phyloP scores from a whole-genome alignment of 371 early-diverging fungal species.

The Coemansia sp. region DNA sequence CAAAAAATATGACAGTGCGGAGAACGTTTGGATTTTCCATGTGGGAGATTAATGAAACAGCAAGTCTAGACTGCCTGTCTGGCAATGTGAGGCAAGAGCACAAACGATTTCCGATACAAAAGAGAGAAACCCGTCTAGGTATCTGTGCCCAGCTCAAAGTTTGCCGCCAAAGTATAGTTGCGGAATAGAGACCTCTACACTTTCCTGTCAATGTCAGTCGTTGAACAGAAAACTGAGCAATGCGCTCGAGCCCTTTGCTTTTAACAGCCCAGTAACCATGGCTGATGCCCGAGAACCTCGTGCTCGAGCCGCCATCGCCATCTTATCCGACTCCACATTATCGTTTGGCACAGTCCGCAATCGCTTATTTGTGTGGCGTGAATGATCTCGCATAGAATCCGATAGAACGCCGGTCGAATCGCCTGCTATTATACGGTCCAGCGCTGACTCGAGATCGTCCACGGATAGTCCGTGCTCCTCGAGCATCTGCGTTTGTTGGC shows the following conservation, averaged over 20 bases:
- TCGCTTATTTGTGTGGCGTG: background rate
- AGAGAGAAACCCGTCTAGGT: no score
- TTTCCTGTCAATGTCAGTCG: background rate
- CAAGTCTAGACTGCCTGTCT: background rate
- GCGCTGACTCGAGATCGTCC: slow-evolving; percentile 11
- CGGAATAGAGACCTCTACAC: no score
- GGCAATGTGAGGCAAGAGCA: no score
- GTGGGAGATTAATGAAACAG: background rate
- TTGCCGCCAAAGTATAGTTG: background rate
- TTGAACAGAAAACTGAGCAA: slow-evolving; percentile 20
- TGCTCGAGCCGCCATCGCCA: background rate
- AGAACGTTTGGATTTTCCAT: background rate
- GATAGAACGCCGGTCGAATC: background rate
- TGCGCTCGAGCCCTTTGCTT: slow-evolving; percentile 17
- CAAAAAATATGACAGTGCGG: background rate
- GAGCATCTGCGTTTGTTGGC: slow-evolving; percentile 1
- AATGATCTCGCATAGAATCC: background rate
- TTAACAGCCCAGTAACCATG: slow-evolving; percentile 11
- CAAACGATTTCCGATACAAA: no score
- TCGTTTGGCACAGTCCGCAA: background rate
- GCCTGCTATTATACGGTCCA: background rate
- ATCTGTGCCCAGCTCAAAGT: background rate
- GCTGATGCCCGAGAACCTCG: slow-evolving; percentile 1
- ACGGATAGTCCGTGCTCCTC: slow-evolving; percentile 5
- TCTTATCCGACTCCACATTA: background rate